These are phyloP conservation scores for Eimeria necatrix DNA, from an alignment of 169 alveolate genomes.

Conservation along the genomic window DNA sequence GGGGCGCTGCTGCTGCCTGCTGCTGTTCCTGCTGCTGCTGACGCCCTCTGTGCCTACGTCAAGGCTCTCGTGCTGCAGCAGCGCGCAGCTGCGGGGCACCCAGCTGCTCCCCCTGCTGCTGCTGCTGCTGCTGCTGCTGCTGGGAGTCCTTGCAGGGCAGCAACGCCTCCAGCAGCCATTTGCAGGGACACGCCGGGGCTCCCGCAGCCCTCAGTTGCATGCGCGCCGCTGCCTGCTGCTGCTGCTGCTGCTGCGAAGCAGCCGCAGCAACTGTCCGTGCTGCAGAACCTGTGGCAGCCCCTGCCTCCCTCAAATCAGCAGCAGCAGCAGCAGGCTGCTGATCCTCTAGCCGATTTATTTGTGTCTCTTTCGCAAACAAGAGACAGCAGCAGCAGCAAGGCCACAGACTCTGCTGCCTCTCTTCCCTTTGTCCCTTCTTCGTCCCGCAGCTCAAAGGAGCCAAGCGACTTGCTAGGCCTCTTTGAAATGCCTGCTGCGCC, in stretches of 20 bases:
- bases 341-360: slow-evolving; percentile 53
- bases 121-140: background rate
- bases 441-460: background rate
- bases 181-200: slow-evolving; percentile 42
- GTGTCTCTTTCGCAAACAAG: background rate
- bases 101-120: too few species aligned
- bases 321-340: slow-evolving; percentile 23
- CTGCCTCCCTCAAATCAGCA: slow-evolving; percentile 42
- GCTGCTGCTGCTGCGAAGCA: slow-evolving; percentile 45
- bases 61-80: slow-evolving; percentile 62
- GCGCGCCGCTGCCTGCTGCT: slow-evolving; percentile 37
- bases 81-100: slow-evolving; percentile 11
- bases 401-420: background rate
- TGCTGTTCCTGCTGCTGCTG: background rate
- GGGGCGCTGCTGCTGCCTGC: slow-evolving; percentile 64
- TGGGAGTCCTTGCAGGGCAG: background rate
- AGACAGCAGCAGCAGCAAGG: slow-evolving; percentile 34
- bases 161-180: background rate
- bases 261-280: slow-evolving; percentile 67
- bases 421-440: slow-evolving; percentile 32
- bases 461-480: slow-evolving; percentile 59
- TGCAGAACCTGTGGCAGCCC: slow-evolving; percentile 62
- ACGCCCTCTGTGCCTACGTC: slow-evolving; percentile 14
- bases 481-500: background rate
- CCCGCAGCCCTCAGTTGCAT: slow-evolving; percentile 57